Conservation (phyloP, 2,329 filamentous ascomycete species). For the Alternaria consortialis region DNA sequence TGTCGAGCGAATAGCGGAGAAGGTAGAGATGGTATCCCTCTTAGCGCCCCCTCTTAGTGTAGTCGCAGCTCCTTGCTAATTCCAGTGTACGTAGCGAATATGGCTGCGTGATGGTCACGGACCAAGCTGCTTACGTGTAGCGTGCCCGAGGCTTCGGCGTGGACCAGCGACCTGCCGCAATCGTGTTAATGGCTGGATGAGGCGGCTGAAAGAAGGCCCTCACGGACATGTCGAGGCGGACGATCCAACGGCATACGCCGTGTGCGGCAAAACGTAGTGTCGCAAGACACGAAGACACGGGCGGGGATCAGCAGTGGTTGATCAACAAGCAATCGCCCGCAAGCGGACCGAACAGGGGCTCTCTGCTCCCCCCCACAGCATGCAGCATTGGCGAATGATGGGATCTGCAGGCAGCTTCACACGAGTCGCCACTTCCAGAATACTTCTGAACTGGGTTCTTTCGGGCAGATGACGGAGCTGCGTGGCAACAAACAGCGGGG, state of each 20-base stretch:
- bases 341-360: slow-evolving; percentile 24
- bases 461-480: slow-evolving; percentile 26
- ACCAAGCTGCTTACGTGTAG: slow-evolving; percentile 26
- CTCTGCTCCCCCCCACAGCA: slow-evolving; percentile 10
- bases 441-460: slow-evolving; percentile 18
- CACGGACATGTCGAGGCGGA: neutral
- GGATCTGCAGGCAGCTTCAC: slow-evolving; percentile 13
- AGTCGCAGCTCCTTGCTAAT: slow-evolving; percentile 16
- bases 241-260: neutral
- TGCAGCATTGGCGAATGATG: slow-evolving; percentile 16
- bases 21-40: neutral
- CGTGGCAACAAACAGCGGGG: slow-evolving; percentile 19
- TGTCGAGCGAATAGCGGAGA: neutral
- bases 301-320: slow-evolving; percentile 11
- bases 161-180: slow-evolving; percentile 26
- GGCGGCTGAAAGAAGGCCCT: neutral
- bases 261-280: neutral
- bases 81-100: slow-evolving; percentile 12
- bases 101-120: slow-evolving; percentile 19
- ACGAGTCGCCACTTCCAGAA: slow-evolving; percentile 28
- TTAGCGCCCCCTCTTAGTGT: slow-evolving; percentile 2
- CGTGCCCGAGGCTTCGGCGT: slow-evolving; percentile 19
- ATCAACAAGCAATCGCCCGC: slow-evolving; percentile 19
- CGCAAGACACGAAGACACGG: slow-evolving; percentile 3
- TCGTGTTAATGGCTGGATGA: slow-evolving; percentile 14